phyloP scores from a whole-genome alignment of 2,329 filamentous ascomycete species.

The Stylonectria norvegica region DNA sequence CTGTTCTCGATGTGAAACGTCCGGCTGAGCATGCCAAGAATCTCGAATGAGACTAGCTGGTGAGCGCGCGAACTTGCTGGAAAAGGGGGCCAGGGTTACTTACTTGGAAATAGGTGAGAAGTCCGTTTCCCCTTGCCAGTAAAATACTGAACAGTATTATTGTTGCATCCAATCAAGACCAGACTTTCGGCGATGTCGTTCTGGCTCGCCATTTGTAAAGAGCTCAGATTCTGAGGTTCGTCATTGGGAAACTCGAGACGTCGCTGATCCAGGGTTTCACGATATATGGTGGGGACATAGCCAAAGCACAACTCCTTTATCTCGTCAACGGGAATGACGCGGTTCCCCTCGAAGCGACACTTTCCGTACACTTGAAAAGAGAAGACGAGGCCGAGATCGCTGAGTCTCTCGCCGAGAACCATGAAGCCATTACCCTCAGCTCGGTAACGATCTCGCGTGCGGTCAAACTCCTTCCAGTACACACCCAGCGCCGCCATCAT shows the following conservation, averaged over 20 bases:
- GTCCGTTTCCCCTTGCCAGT: conserved; percentile 36
- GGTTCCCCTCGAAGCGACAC: conserved; percentile 45
- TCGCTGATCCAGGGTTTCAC: conserved; percentile 36
- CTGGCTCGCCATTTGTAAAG: conserved; percentile 47
- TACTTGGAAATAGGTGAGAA: conserved; percentile 50
- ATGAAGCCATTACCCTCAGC: conserved; percentile 55
- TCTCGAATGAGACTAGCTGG: conserved; percentile 51
- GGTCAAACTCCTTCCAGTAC: conserved; percentile 58
- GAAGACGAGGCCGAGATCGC: conserved; percentile 53
- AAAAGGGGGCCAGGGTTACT: conserved; percentile 5
- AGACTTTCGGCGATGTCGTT: conserved; percentile 52
- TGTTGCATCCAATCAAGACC: conserved; percentile 51
- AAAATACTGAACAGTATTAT: conserved; percentile 47
- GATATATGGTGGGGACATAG: conserved; percentile 53
- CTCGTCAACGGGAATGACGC: conserved; percentile 51
- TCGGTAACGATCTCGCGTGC: conserved; percentile 48
- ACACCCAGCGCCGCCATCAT: conserved; percentile 53
- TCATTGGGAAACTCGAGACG: conserved; percentile 38
- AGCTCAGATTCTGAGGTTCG: conserved; percentile 39
- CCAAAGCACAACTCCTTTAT: conserved; percentile 57
- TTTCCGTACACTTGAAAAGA: conserved; percentile 50
- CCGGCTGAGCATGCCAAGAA: conserved; percentile 55
- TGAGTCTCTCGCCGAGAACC: conserved; percentile 43
- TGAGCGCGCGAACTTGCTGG: conserved; percentile 8
- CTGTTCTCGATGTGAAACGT: conserved; percentile 48